A percentile compares a stretch with the other conserved stretches of the same genome.
Evolutionary conservation across 2,329 filamentous ascomycete genomes (phyloP).

Genomic region (Epichloe glyceriae): DNA sequence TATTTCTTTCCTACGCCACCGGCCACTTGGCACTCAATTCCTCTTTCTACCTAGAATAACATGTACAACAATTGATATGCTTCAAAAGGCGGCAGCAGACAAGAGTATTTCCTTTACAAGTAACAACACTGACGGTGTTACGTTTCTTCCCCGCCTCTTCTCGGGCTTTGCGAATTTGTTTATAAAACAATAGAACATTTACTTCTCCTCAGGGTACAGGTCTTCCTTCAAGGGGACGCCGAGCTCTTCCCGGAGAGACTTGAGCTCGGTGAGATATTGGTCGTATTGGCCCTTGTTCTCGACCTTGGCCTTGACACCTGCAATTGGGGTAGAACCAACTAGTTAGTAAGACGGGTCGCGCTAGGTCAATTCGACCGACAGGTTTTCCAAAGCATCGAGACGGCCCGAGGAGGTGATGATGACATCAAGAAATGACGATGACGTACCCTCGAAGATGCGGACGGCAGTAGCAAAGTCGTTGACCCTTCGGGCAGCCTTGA

Average conservation of each 20-base stretch:
- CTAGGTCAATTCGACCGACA: neutral
- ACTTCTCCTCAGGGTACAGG: constrained; percentile 61
- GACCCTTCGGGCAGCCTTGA: constrained; percentile 87
- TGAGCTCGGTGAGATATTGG: constrained; percentile 88
- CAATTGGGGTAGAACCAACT: too few species aligned
- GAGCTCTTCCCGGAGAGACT: constrained; percentile 84
- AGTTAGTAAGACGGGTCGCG: neutral
- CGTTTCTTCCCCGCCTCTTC: neutral
- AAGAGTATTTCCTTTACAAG: constrained; percentile 2
- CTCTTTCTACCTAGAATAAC: constrained; percentile 19
- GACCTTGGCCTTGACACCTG: constrained; percentile 97
- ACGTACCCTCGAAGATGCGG: constrained; percentile 91
- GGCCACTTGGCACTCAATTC: constrained; percentile 13
- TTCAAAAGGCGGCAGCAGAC: constrained; percentile 5
- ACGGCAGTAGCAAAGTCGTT: constrained; percentile 98
- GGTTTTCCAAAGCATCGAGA: too few species aligned
- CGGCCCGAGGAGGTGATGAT: neutral
- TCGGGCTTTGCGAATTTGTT: neutral
- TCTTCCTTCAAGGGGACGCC: constrained; percentile 86
- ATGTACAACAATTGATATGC: constrained; percentile 22
- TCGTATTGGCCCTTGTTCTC: constrained; percentile 98
- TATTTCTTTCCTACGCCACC: constrained; percentile 8
- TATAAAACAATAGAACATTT: constrained; percentile 16
- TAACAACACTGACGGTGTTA: neutral
- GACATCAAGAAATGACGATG: neutral